Base-by-base conservation (phyloP, 1,284 basidiomycete species). In the Naganishia cerealis region DNA sequence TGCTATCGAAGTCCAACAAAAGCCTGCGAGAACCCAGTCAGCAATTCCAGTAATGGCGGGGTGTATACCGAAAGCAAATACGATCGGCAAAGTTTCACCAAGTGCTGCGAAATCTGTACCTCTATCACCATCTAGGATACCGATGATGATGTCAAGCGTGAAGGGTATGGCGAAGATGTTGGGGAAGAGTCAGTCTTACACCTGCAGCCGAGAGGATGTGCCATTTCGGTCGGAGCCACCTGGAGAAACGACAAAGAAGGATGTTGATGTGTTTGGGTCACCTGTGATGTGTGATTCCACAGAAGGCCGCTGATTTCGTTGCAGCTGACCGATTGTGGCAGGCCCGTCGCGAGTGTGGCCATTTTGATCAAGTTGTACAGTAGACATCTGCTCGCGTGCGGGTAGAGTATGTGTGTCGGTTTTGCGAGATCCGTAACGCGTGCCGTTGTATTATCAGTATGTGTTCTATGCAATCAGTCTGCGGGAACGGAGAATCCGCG, bases 121-220 rank as follows among this genome's bases (percentile, higher is more conserved):
- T 13, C 21, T 24, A 13, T 26, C 38, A 4, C 61, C 61, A 8
- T 63, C 61, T 15, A 53, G 61, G 18, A 63, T 63, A 12, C 61
- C 61, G n/a, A 63, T 40, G 50, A 63, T 63, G 61, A 53, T 63
- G 50, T 38, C 50, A 8, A 63, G 61, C 26, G 38, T 63, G 8
- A 63, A 63, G 24, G 53, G 61, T 4, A 36, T 59, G 50, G 46
- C 21, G 12, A 54, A 42, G 38, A 43, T 29, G 8, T 9, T 43
- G 61, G 61, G 38, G 0, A 63, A 46, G 29, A 63, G 61, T 24
- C 52, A 54, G 33, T 62, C 50, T 18, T 15, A 13, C 8, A 38
- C 39, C 15, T 46, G 61, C 46, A 39, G 38, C 21, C 46, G 52
- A 21, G n/a, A 33, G 16, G 21, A 50, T 8, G 15, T 5, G 18